Conservation (phyloP, 352 stramenopile species). For the Phytophthora cactorum region DNA sequence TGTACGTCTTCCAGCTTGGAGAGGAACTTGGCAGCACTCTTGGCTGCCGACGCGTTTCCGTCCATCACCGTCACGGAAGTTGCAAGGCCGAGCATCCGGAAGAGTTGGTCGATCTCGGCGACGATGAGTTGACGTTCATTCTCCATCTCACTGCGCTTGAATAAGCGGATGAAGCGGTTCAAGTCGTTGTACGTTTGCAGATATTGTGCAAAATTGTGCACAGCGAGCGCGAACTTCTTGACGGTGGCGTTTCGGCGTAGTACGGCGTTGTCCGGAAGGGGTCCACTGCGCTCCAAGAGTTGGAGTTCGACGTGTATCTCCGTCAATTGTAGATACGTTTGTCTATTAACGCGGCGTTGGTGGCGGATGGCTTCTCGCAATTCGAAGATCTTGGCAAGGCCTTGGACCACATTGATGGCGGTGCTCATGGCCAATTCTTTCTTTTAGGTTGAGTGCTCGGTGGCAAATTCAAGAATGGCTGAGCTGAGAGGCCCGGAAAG, state of each 20-base stretch:
- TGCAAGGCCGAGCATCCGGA: constrained; percentile 42
- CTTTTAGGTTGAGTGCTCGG: constrained; percentile 4
- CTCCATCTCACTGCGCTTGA: constrained; percentile 37
- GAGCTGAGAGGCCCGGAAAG: not conserved
- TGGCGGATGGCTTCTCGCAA: constrained; percentile 34
- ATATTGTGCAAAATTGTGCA: constrained; percentile 22
- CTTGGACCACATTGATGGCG: constrained; percentile 11
- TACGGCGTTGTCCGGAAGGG: constrained; percentile 20
- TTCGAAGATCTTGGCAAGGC: constrained; percentile 31
- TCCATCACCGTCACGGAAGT: constrained; percentile 32
- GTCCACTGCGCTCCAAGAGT: constrained; percentile 21
- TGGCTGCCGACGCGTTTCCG: constrained; percentile 9
- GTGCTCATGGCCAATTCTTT: constrained; percentile 12
- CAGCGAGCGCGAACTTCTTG: constrained; percentile 23
- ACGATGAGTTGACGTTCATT: constrained; percentile 28
- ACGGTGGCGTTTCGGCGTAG: constrained; percentile 24
- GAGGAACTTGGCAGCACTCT: constrained; percentile 30
- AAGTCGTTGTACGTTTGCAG: constrained; percentile 29
- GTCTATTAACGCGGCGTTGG: constrained; percentile 27
- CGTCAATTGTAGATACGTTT: constrained; percentile 28
- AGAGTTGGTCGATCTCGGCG: constrained; percentile 44
- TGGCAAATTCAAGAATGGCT: constrained; percentile 22
- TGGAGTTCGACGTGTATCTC: constrained; percentile 33
- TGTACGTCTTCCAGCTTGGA: constrained; percentile 28
- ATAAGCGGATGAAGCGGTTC: constrained; percentile 27